phyloP scores from a whole-genome alignment of 1,284 basidiomycete genomes.

The Filobasidium uniguttulatum region DNA sequence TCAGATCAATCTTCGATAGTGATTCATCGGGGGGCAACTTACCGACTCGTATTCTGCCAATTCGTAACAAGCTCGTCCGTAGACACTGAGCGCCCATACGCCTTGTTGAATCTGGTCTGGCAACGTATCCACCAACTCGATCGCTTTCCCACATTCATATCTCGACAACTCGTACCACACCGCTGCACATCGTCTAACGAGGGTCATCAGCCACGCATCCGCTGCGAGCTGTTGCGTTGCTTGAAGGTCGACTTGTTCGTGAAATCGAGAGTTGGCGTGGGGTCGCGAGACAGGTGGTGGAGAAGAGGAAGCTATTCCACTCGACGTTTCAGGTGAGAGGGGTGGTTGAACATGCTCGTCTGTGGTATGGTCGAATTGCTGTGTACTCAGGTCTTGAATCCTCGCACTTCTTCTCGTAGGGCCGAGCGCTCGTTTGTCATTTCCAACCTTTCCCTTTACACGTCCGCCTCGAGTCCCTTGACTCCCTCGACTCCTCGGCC shows the following conservation, averaged over 20 bases:
- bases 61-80: slow-evolving; percentile 75
- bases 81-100: slow-evolving; percentile 61
- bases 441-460: too few species aligned
- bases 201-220: slow-evolving; percentile 65
- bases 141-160: slow-evolving; percentile 60
- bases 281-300: slow-evolving; percentile 48
- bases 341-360: slow-evolving; percentile 23
- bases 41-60: slow-evolving; percentile 71
- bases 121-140: slow-evolving; percentile 59
- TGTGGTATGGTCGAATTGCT: slow-evolving; percentile 12
- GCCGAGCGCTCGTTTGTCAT: neutral
- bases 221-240: slow-evolving; percentile 56
- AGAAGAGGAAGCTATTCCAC: slow-evolving; percentile 31
- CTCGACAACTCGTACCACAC: slow-evolving; percentile 57
- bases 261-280: slow-evolving; percentile 48
- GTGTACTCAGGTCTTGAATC: neutral
- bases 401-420: neutral
- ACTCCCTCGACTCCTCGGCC: slow-evolving; percentile 20
- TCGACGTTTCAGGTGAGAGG: slow-evolving; percentile 18
- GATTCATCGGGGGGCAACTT: slow-evolving; percentile 31
- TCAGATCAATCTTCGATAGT: neutral
- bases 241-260: slow-evolving; percentile 47
- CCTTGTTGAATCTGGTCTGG: slow-evolving; percentile 61
- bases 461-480: too few species aligned
- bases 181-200: slow-evolving; percentile 64